Conservation (phyloP, 2,329 filamentous ascomycete species). For the Albophoma yamanashiensis region DNA sequence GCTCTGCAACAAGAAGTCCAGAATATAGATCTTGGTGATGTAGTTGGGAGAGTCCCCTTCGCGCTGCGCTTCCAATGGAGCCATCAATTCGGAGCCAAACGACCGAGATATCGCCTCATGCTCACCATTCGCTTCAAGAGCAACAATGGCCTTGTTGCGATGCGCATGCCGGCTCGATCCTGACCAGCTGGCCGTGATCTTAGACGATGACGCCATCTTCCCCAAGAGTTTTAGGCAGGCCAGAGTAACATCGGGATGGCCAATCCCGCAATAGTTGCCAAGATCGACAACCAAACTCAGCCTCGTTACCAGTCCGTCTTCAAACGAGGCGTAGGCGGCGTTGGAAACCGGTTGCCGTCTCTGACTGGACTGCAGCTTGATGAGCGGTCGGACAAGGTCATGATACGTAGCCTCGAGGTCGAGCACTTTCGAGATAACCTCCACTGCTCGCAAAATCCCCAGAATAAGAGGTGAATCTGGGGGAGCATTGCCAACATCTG, state of each 20-base stretch:
- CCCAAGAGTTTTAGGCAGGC: constrained; percentile 74
- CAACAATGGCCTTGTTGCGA: constrained; percentile 76
- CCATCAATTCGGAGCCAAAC: constrained; percentile 57
- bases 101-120: constrained; percentile 69
- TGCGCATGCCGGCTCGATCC: constrained; percentile 51
- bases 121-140: constrained; percentile 74
- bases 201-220: constrained; percentile 75
- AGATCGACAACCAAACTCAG: constrained; percentile 71
- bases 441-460: constrained; percentile 67
- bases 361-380: constrained; percentile 54
- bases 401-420: constrained; percentile 86
- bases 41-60: constrained; percentile 63
- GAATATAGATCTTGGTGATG: constrained; percentile 69
- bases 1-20: constrained; percentile 78
- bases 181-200: constrained; percentile 60
- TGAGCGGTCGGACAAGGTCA: constrained; percentile 71
- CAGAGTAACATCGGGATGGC: constrained; percentile 70
- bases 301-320: constrained; percentile 80
- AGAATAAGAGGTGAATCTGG: constrained; percentile 74
- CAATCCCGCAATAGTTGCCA: constrained; percentile 77
- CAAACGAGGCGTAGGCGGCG: constrained; percentile 74
- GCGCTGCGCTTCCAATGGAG: constrained; percentile 61
- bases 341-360: constrained; percentile 51
- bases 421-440: constrained; percentile 73
- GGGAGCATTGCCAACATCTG: constrained; percentile 59